Evolutionary conservation across 495 filamentous ascomycete genomes (phyloP).

Genomic region (Aspergillus biplanus): DNA sequence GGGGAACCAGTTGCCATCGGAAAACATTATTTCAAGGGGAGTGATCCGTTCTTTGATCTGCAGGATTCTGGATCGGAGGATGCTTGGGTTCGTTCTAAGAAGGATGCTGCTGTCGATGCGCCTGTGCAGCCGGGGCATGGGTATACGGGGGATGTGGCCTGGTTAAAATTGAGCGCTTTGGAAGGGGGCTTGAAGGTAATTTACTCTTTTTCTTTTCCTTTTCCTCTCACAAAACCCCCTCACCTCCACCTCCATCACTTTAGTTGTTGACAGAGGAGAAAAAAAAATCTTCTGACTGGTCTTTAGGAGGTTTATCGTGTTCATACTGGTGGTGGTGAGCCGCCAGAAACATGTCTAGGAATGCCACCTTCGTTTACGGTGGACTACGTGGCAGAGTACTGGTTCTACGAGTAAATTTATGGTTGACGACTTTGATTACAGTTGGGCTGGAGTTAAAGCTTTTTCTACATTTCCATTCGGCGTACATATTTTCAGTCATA

Average conservation of each 20-base stretch:
- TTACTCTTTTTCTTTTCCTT: not conserved
- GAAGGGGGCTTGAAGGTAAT: slow-evolving; percentile 50
- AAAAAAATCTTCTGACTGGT: slow-evolving; percentile 24
- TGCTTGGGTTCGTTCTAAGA: slow-evolving; percentile 44
- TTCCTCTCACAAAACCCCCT: slow-evolving; percentile 1
- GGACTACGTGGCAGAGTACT: slow-evolving; percentile 72
- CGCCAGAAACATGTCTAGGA: slow-evolving; percentile 51
- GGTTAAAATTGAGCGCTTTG: slow-evolving; percentile 58
- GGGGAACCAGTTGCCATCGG: slow-evolving; percentile 47
- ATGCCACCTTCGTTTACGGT: slow-evolving; percentile 48
- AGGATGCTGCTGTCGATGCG: slow-evolving; percentile 51
- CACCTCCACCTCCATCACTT: too few species aligned
- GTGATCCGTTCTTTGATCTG: slow-evolving; percentile 63
- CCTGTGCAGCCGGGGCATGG: slow-evolving; percentile 39
- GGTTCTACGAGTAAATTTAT: slow-evolving; percentile 57
- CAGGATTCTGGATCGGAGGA: slow-evolving; percentile 37
- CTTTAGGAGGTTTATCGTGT: slow-evolving; percentile 66
- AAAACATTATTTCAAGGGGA: slow-evolving; percentile 65
- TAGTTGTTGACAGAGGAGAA: too few species aligned
- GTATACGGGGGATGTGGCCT: slow-evolving; percentile 58
- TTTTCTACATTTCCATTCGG: not conserved
- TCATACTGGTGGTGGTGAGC: slow-evolving; percentile 63
- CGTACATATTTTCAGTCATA: not conserved
- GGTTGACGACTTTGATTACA: not conserved
- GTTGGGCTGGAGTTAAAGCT: not conserved